These are phyloP conservation scores for Leishmania gerbilli DNA, from an alignment of 208 protist genomes.

Conservation along the genomic window DNA sequence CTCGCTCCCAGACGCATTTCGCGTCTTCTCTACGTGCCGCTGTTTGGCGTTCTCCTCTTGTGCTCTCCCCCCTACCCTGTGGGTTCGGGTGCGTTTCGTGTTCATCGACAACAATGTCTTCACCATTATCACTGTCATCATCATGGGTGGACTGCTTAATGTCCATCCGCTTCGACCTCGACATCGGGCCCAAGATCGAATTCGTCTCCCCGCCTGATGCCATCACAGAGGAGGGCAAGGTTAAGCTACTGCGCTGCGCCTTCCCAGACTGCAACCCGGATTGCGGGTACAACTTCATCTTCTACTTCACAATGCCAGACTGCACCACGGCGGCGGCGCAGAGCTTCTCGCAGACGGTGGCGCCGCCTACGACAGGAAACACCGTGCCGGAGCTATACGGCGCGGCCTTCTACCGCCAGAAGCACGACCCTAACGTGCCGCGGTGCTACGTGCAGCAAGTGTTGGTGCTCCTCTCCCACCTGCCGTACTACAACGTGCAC, in stretches of 20 bases:
- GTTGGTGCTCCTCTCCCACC: constrained; percentile 73
- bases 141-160: constrained; percentile 81
- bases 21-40: not conserved
- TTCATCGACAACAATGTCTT: not conserved
- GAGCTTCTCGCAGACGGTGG: constrained; percentile 34
- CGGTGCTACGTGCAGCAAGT: constrained; percentile 89
- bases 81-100: not conserved
- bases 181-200: constrained; percentile 81
- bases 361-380: constrained; percentile 22
- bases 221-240: constrained; percentile 58
- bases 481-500: constrained; percentile 77
- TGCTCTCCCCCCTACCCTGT: constrained; percentile 18
- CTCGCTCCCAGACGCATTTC: not conserved
- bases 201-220: constrained; percentile 56
- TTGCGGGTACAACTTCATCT: constrained; percentile 86
- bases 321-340: constrained; percentile 36
- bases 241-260: constrained; percentile 47
- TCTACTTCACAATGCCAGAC: constrained; percentile 78
- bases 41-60: not conserved
- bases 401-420: constrained; percentile 84
- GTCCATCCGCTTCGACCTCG: constrained; percentile 87
- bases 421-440: constrained; percentile 72
- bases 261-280: constrained; percentile 90
- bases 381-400: constrained; percentile 63
- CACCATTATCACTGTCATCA: constrained; percentile 23